phyloP scores from a whole-genome alignment of 495 filamentous ascomycete species.

The Hypoxylon crocopeplum region DNA sequence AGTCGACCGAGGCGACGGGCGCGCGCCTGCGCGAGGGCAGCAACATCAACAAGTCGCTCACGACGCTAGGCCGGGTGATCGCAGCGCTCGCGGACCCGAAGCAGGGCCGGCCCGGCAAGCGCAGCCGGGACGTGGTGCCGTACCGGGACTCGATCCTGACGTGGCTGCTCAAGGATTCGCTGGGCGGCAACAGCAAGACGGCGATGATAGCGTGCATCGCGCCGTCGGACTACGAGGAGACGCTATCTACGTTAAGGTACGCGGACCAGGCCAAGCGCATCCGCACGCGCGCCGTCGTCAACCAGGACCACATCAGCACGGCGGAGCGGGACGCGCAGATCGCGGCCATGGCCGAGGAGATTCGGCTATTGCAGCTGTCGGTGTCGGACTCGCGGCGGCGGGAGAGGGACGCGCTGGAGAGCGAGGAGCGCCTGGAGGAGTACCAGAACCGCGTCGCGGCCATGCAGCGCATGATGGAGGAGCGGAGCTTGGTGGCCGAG shows the following conservation, averaged over 20 bases:
- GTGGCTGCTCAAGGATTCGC: constrained; percentile 92
- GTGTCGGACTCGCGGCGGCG: constrained; percentile 62
- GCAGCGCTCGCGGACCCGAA: constrained; percentile 92
- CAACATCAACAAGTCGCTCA: constrained; percentile 98
- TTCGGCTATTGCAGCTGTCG: constrained; percentile 79
- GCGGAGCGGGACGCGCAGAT: constrained; percentile 95
- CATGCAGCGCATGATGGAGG: constrained; percentile 95
- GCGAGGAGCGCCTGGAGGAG: constrained; percentile 82
- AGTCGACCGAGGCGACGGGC: constrained; percentile 93
- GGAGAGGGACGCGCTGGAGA: constrained; percentile 53
- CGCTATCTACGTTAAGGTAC: constrained; percentile 92
- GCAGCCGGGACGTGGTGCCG: constrained; percentile 74
- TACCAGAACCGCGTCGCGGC: constrained; percentile 86
- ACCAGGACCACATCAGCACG: constrained; percentile 85
- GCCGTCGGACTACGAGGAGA: constrained; percentile 96
- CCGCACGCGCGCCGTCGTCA: constrained; percentile 93
- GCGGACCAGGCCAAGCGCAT: constrained; percentile 98
- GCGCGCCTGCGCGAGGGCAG: constrained; percentile 89
- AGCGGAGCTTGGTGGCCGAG: constrained; percentile 83
- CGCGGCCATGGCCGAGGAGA: constrained; percentile 90
- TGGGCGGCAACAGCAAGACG: constrained; percentile 96
- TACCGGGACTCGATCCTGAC: constrained; percentile 98
- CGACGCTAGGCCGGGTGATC: constrained; percentile 94
- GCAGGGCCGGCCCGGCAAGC: constrained; percentile 51
- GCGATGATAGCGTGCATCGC: constrained; percentile 99